phyloP scores from a whole-genome alignment of 176 grass and related monocot species.

The Bothriochloa decipiens region DNA sequence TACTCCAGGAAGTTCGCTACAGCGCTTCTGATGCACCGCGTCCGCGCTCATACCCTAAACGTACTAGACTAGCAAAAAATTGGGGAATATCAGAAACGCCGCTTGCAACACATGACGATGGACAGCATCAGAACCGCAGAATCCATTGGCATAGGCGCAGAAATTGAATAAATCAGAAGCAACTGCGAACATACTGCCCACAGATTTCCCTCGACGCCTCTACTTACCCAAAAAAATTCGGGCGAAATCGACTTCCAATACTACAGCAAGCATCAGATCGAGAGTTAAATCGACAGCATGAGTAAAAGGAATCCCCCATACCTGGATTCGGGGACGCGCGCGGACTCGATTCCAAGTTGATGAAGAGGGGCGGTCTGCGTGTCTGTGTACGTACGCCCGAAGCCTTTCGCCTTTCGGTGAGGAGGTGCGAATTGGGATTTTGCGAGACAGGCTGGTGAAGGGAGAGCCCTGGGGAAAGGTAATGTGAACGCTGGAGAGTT shows the following conservation, averaged over 20 bases:
- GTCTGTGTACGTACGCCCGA: background rate
- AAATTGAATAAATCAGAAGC: background rate
- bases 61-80: background rate
- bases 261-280: background rate
- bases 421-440: background rate
- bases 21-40: background rate
- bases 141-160: background rate
- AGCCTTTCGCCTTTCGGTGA: conserved; percentile 10
- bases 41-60: conserved; percentile 18
- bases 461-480: background rate
- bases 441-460: background rate
- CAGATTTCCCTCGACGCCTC: background rate
- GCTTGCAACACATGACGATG: background rate
- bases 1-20: background rate
- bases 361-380: background rate
- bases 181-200: background rate
- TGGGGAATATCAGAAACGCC: background rate
- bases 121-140: too few relatives aligned
- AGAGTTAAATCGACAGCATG: background rate
- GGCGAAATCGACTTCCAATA: background rate
- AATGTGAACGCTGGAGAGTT: conserved; percentile 41
- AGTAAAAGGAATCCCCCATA: background rate
- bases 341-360: conserved; percentile 11
- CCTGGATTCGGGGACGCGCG: conserved; percentile 24
- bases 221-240: background rate